Evolutionary conservation across 495 filamentous ascomycete genomes (phyloP).

Genomic region (Xylaria venustula): DNA sequence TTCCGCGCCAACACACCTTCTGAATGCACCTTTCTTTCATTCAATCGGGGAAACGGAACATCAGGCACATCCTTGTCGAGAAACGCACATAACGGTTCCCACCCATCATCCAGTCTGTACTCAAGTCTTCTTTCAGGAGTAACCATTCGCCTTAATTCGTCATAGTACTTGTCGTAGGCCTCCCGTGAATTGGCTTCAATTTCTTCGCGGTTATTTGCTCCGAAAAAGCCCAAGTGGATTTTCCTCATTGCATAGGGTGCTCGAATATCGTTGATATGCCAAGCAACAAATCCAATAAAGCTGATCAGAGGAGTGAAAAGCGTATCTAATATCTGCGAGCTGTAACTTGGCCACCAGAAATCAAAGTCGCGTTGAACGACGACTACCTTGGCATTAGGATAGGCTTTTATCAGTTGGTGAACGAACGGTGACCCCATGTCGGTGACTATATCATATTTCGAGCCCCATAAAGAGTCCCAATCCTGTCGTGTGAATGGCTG

Average conservation of each 20-base stretch:
- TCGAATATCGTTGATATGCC: no score
- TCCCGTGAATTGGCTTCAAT: neutral
- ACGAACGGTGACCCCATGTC: constrained; percentile 38
- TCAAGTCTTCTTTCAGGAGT: constrained; percentile 37
- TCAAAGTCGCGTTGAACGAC: constrained; percentile 38
- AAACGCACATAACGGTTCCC: constrained; percentile 46
- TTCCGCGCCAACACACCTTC: no score
- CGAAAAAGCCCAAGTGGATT: neutral
- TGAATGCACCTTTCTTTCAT: no score
- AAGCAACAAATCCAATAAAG: neutral
- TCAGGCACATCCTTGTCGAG: constrained; percentile 27
- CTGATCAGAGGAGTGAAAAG: neutral
- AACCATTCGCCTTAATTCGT: constrained; percentile 24
- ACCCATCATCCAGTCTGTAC: constrained; percentile 45
- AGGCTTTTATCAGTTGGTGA: constrained; percentile 39
- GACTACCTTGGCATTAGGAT: constrained; percentile 48
- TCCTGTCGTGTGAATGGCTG: constrained; percentile 25
- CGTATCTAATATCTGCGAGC: neutral
- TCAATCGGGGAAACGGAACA: constrained; percentile 13
- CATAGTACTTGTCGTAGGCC: constrained; percentile 8
- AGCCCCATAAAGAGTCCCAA: constrained; percentile 43
- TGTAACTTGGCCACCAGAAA: constrained; percentile 34
- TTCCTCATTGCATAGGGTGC: neutral
- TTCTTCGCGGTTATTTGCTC: neutral
- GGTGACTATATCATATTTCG: constrained; percentile 36